Base-by-base conservation (phyloP, 2,329 filamentous ascomycete species). In the Didymella pinodella region DNA sequence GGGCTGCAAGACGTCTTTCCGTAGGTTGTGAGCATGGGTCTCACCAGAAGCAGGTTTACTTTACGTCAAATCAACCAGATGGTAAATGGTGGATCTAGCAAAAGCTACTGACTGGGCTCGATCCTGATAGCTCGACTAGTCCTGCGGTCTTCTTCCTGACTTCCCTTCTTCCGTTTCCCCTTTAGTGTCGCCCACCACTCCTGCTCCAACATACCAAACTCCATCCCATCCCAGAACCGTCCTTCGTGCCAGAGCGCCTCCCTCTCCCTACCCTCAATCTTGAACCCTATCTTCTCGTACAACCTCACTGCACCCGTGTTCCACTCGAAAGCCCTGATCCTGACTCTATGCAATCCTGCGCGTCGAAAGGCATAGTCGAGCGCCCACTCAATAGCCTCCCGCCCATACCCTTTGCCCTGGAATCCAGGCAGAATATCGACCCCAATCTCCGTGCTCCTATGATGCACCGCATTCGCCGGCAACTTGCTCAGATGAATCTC, bases 261-360 rank as follows among this genome's bases (percentile, higher is more conserved):
- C 49, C 81, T 71, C 54, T 68, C 72, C 4, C 77, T 64, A 0
- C 81, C 81, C 61, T 84, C 82, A 2, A 71, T 61, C 43, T 73
- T 73, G 59, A 85, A 84, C 0, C 83, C 82, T 8, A 84, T 55
- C 40, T 73, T 72, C 64, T 78, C 68, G 61, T 84, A 84, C 65
- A 84, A 51, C 18, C 74, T 69, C 10, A 74, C 45, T 0, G 80
- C 82, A 0, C 80, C 74, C 32, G 71, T 66, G 47, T 84, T 85
- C 51, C 75, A 84, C 8, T 65, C 75, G 32, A 80, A 76, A 0
- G 76, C 76, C 3, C 66, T 63, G 7, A 84, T 75, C 11, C 65
- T 68, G 18, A 84, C 77, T 4, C 78, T 70, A 60, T 84, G 82
- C 68, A 82, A 64, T 0, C 78, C 79, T 0, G 75, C 80, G n/a